Percentiles rank a stretch among this genome's conserved stretches.
phyloP scores from a whole-genome alignment of 768 basidiomycete genomes.

The Agaricus sinodeliciosus region DNA sequence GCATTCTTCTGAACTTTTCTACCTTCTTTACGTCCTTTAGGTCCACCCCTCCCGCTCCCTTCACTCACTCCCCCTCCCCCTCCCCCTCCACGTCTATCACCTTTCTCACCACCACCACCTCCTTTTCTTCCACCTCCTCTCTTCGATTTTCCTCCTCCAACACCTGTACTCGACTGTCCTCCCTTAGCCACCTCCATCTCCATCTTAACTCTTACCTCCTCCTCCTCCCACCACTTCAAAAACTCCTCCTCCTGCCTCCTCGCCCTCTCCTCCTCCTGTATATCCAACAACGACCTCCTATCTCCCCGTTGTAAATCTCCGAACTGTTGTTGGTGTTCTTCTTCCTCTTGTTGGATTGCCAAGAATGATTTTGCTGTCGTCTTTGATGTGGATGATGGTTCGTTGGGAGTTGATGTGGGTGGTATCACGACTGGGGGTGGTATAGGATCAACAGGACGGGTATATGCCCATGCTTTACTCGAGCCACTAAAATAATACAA shows the following conservation, averaged over 20 bases:
- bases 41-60: not conserved
- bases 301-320: conserved; percentile 21
- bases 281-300: conserved; percentile 66
- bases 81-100: not conserved
- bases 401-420: not conserved
- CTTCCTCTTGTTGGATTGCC: conserved; percentile 78
- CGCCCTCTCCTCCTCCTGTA: conserved; percentile 78
- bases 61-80: not conserved
- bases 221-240: conserved; percentile 82
- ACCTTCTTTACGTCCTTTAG: not conserved
- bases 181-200: conserved; percentile 20
- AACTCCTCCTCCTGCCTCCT: conserved; percentile 72
- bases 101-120: not conserved
- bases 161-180: not conserved
- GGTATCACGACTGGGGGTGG: not conserved
- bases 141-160: not conserved
- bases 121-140: not conserved
- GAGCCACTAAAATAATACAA: conserved; percentile 19
- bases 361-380: conserved; percentile 49
- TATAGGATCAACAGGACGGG: conserved; percentile 41
- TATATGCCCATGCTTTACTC: conserved; percentile 57
- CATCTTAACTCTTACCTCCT: conserved; percentile 66
- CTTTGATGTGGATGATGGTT: too few species aligned
- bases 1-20: not conserved
- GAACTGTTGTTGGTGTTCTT: conserved; percentile 30